Evolutionary conservation across 1,284 basidiomycete genomes (phyloP).

Genomic region (Marasmius tenuissimus): DNA sequence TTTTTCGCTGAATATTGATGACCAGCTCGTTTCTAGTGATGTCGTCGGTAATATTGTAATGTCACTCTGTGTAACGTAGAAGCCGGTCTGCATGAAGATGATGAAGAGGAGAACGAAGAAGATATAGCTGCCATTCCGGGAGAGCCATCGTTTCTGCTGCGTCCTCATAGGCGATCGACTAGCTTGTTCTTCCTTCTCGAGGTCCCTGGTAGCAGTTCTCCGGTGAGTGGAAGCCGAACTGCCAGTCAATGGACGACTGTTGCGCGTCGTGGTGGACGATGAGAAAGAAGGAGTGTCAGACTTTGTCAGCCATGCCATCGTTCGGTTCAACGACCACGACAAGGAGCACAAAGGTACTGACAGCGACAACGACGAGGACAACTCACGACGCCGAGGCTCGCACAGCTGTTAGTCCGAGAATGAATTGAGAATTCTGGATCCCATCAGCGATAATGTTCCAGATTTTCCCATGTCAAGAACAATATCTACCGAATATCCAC

Average conservation of each 20-base stretch:
- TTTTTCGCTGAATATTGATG: slow-evolving; percentile 8
- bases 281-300: background rate
- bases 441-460: too few species aligned
- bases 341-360: background rate
- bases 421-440: too few species aligned
- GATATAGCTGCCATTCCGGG: slow-evolving; percentile 20
- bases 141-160: background rate
- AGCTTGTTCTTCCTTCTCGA: background rate
- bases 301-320: background rate
- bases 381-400: background rate
- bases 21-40: slow-evolving; percentile 2
- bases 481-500: too few species aligned
- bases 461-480: too few species aligned
- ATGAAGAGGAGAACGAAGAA: slow-evolving; percentile 49
- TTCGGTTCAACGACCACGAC: background rate
- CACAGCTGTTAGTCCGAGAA: too few species aligned
- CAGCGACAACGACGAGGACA: background rate
- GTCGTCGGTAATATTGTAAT: slow-evolving; percentile 7
- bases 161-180: background rate
- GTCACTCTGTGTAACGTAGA: slow-evolving; percentile 33
- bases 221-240: background rate
- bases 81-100: slow-evolving; percentile 57
- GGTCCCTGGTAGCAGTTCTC: background rate
- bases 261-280: background rate
- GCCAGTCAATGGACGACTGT: too few species aligned